These are phyloP conservation scores for Candida rishiriensis DNA, from an alignment of 805 yeast genomes.

Conservation along the genomic window DNA sequence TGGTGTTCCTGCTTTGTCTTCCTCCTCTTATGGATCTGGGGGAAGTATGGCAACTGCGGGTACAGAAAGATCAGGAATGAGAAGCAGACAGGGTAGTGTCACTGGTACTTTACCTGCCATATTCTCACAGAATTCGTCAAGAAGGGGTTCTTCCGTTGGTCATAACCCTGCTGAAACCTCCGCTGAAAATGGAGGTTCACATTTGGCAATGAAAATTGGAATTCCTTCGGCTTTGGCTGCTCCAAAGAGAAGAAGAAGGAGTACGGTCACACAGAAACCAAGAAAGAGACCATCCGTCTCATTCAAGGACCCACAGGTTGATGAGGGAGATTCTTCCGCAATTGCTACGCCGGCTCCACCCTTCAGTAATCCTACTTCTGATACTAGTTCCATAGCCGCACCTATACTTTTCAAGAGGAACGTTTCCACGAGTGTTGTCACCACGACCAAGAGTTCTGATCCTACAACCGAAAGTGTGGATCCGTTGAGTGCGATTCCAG, in stretches of 20 bases:
- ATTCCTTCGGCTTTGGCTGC: constrained; percentile 6
- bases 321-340: not conserved
- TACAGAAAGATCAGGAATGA: not conserved
- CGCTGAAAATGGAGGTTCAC: too few relatives aligned
- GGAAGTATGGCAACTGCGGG: not conserved
- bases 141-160: too few relatives aligned
- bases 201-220: constrained; percentile 6
- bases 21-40: too few relatives aligned
- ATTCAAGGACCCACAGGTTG: not conserved
- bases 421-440: not conserved
- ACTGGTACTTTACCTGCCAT: not conserved
- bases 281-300: not conserved
- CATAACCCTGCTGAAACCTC: too few relatives aligned
- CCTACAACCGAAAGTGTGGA: not conserved
- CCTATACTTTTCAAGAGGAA: not conserved
- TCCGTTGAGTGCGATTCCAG: not conserved
- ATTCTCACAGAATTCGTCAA: too few relatives aligned
- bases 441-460: not conserved
- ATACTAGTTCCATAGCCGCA: too few relatives aligned
- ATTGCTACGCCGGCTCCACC: too few relatives aligned
- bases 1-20: not conserved
- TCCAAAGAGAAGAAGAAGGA: constrained; percentile 34
- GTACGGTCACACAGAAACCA: constrained; percentile 14
- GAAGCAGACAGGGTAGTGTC: constrained; percentile 6
- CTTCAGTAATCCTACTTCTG: too few relatives aligned